Evolutionary conservation across 2,329 filamentous ascomycete species (phyloP), one percentile per base, ranked within the genome.

Genomic region (Ophiocordyceps camponoti-floridani): DNA sequence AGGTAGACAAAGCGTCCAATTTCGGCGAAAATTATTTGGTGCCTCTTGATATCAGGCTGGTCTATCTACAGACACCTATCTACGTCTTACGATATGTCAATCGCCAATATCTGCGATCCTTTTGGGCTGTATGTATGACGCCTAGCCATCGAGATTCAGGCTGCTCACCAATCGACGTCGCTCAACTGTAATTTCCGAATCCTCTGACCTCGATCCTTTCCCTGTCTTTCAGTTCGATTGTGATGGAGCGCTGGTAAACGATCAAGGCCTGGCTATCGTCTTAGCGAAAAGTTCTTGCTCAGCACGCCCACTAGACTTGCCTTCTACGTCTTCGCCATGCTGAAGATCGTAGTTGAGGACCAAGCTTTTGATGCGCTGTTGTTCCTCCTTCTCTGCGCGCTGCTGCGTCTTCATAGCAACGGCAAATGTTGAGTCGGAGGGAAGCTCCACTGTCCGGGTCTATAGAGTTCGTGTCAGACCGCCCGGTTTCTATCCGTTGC

Each of bases 301-400:
- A 6, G 40, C 14, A 5, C 7, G 14, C 11, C 14, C 14, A 37
- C 16, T 7, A 14, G 18, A 37, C 37, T 38, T 73, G 93, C 86
- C 81, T 68, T 91, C 84, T 56, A 71, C 65, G 51, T 87, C 80
- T 57, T 93, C 84, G 53, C 69, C 80, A 56, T 93, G 87, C 44
- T 85, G 79, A 58, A 94, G 77, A 64, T 98, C 91, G 58, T 95
- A 94, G 62, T 95, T 96, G 53, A 98, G 70, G 45, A 98, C 91
- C 41, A 98, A 72, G 56, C 86, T 94, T 68, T 98, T 98, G 75
- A 98, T 98, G 49, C 91, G 84, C 61, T 95, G 87, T 61, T 98
- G 89, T 61, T 98, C 93, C 58, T 94, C 91, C 44, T 83, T 82
- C 59, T 96, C 89, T 3, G 87, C 89, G 63, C 93, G 84, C 59